Base-by-base conservation (phyloP, 805 yeast genomes). In the Starmerella bombi region DNA sequence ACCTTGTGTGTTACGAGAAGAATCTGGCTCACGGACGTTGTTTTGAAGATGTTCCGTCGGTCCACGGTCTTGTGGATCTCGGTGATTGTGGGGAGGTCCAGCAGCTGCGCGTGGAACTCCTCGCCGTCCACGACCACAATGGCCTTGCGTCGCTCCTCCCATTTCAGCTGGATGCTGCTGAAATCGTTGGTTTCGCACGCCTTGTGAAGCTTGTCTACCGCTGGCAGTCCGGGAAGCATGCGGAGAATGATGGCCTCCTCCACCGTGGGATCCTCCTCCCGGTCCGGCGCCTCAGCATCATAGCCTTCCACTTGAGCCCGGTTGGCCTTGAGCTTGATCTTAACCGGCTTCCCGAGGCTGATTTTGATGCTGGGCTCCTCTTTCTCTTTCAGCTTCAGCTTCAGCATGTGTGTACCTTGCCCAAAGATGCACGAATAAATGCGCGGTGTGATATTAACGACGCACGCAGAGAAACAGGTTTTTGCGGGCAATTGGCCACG, bases 241-340 rank as follows among this genome's bases (percentile, higher is more conserved):
- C 98, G 67, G 32, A 91, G 58, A 1, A 85, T 67, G 1, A 91
- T 67, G 0, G 91, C 94, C 49, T 83, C 93, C 55, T 91, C 97
- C 7, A 84, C 65, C 45, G 84, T 62, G 1, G 98, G 97, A 55
- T 91, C 96, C 45, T 85, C 95, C 57, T 91, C 98, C 20, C 83
- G 65, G 50, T 88, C 97, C 0, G 95, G 93, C 16, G 93, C 96
- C 53, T 88, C 97, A 2, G 94, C 80, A 56, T 88, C 98, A 59
- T 88, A 88, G 1, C 97, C 97, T 52, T 88, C 95, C 4, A 94
- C 94, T 0, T 93, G 91, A 3, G 78, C 68, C 51, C 94, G 66
- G 3, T 69, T 67, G 1, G 78, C 74, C 47, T 71, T 72, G 42
- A 75, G 67, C 40, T 74, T 58, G 44, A 77, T 65, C 28, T 72